Evolutionary conservation across 2,329 filamentous ascomycete species (phyloP).

Genomic region (Nothomitra cinnamomea): DNA sequence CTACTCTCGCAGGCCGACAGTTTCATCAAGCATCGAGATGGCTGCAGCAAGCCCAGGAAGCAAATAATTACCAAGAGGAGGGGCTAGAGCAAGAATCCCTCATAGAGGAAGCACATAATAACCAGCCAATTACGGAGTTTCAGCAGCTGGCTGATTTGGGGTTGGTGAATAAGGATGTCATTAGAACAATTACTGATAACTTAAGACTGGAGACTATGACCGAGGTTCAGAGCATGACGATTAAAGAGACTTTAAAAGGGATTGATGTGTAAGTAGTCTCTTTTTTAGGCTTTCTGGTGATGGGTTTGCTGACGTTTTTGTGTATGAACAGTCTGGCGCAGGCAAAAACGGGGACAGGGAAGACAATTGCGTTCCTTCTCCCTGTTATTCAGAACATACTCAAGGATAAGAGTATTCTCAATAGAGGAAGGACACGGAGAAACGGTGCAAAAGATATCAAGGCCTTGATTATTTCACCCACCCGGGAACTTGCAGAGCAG

Average conservation of each 20-base stretch:
- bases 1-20: neutral
- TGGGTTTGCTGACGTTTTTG: constrained; percentile 11
- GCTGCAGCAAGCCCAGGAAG: neutral
- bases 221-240: constrained; percentile 73
- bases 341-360: constrained; percentile 92
- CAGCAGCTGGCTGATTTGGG: constrained; percentile 24
- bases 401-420: constrained; percentile 40
- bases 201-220: constrained; percentile 81
- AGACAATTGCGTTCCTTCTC: constrained; percentile 84
- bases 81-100: neutral
- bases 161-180: constrained; percentile 45
- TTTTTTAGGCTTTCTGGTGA: neutral
- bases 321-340: constrained; percentile 53
- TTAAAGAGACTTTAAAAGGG: constrained; percentile 62
- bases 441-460: constrained; percentile 22
- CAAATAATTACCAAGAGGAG: neutral
- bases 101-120: neutral
- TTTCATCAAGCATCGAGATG: neutral
- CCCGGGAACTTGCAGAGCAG: constrained; percentile 45
- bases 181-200: constrained; percentile 48
- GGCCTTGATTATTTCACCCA: constrained; percentile 42
- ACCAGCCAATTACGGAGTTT: constrained; percentile 23
- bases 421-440: constrained; percentile 22
- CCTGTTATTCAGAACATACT: constrained; percentile 72
- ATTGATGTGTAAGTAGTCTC: constrained; percentile 52